phyloP scores from a whole-genome alignment of 805 yeast species.

The Hanseniaspora jakobsenii region DNA sequence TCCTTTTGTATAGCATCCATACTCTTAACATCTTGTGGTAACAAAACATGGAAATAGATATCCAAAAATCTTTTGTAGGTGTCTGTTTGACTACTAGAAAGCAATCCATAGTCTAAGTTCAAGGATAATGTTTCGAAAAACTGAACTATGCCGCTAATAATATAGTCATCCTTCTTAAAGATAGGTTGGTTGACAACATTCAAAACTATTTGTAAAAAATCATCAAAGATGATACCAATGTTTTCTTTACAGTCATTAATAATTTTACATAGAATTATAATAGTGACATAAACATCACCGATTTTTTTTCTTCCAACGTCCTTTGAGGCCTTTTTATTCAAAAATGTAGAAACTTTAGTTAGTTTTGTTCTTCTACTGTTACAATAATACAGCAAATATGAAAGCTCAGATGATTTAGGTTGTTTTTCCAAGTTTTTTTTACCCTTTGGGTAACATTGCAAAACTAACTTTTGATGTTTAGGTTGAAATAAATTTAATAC shows the following conservation, averaged over 20 bases:
- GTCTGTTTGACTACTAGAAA: constrained; percentile 24
- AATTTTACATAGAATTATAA: constrained; percentile 55
- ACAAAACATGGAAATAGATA: constrained; percentile 22
- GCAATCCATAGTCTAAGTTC: constrained; percentile 48
- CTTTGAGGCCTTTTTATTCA: constrained; percentile 46
- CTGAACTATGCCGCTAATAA: constrained; percentile 41
- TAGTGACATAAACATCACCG: constrained; percentile 76
- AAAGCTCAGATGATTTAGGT: constrained; percentile 84
- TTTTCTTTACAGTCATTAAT: constrained; percentile 71
- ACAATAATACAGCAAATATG: constrained; percentile 79
- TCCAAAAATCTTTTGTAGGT: constrained; percentile 25
- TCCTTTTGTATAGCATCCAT: constrained; percentile 3
- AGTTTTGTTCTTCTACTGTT: constrained; percentile 79
- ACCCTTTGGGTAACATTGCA: constrained; percentile 90
- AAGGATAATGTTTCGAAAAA: constrained; percentile 39
- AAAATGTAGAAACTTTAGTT: constrained; percentile 67
- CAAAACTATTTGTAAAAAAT: constrained; percentile 49
- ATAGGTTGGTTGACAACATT: constrained; percentile 32
- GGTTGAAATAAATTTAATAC: constrained; percentile 38
- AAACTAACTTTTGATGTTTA: constrained; percentile 79
- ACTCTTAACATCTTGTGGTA: neutral
- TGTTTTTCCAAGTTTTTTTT: constrained; percentile 63
- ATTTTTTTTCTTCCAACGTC: constrained; percentile 52
- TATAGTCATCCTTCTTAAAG: constrained; percentile 45
- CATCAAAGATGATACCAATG: constrained; percentile 65